Evolutionary conservation across 371 early-diverging fungal genomes (phyloP).

Genomic region (Modicella reniformis): DNA sequence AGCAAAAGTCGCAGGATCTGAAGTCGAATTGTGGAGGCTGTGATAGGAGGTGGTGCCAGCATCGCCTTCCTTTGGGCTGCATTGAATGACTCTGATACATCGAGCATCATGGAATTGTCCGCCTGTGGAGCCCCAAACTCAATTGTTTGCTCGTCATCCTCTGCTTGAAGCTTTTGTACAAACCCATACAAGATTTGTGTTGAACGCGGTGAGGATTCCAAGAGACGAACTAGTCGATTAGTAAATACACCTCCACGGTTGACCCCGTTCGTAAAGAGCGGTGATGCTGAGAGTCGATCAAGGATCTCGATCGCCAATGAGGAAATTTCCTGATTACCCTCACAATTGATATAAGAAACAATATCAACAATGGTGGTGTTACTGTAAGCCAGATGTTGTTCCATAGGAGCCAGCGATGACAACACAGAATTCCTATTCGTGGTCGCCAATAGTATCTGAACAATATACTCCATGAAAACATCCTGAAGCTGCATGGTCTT

Average conservation of each 20-base stretch:
- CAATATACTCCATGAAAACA: constrained; percentile 72
- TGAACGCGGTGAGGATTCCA: constrained; percentile 70
- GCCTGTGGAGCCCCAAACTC: constrained; percentile 41
- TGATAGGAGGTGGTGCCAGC: constrained; percentile 33
- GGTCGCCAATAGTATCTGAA: constrained; percentile 62
- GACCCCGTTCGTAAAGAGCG: constrained; percentile 47
- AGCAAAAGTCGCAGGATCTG: constrained; percentile 79
- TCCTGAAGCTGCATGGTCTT: constrained; percentile 74
- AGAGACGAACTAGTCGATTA: constrained; percentile 76
- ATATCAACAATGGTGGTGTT: constrained; percentile 75
- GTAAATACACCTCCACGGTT: constrained; percentile 61
- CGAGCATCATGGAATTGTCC: constrained; percentile 28
- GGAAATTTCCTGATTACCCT: constrained; percentile 76
- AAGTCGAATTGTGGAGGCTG: constrained; percentile 67
- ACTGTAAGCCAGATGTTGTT: constrained; percentile 79
- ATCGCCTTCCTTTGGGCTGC: constrained; percentile 25
- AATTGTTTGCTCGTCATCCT: constrained; percentile 48
- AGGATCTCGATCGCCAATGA: constrained; percentile 80
- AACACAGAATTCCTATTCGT: constrained; percentile 24
- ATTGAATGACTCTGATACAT: constrained; percentile 31
- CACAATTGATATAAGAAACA: constrained; percentile 72
- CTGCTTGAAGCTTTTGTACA: constrained; percentile 75
- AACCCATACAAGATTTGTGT: constrained; percentile 80
- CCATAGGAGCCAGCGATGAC: constrained; percentile 74
- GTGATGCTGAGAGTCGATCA: constrained; percentile 72